These are phyloP conservation scores for Jamesozyma spencerorum DNA, from an alignment of 805 yeast species.

Conservation along the genomic window DNA sequence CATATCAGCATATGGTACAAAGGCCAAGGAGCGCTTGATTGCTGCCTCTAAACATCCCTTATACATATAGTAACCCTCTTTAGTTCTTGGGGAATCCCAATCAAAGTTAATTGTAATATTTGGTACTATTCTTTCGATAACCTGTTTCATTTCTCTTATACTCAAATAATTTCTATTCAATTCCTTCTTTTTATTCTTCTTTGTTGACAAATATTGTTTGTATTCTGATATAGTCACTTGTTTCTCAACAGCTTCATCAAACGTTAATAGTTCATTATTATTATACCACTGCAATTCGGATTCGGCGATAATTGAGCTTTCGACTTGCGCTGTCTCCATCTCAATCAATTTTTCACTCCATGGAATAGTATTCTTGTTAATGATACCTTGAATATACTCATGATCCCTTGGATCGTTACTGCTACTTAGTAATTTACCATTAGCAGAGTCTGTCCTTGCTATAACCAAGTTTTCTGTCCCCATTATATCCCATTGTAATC, in stretches of 20 bases:
- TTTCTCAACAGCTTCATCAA: conserved; percentile 40
- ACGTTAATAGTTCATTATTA: conserved; percentile 35
- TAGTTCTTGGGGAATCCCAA: conserved; percentile 53
- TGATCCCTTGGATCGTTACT: conserved; percentile 50
- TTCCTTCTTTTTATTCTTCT: conserved; percentile 8
- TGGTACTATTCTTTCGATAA: conserved; percentile 24
- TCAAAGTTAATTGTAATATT: conserved; percentile 37
- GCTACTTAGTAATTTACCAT: conserved; percentile 42
- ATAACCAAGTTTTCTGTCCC: conserved; percentile 47
- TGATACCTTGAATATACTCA: conserved; percentile 43
- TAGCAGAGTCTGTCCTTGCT: conserved; percentile 54
- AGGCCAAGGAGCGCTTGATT: conserved; percentile 42
- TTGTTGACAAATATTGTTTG: conserved; percentile 20
- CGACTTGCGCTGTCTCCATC: conserved; percentile 35
- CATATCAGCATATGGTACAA: conserved; percentile 51
- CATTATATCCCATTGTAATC: conserved; percentile 60
- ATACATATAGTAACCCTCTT: conserved; percentile 47
- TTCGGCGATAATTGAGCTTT: conserved; percentile 28
- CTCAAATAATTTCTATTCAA: conserved; percentile 23
- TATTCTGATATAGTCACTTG: conserved; percentile 16
- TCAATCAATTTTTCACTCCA: conserved; percentile 37
- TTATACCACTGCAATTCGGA: conserved; percentile 42
- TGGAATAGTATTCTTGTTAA: conserved; percentile 27
- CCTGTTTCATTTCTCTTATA: conserved; percentile 14
- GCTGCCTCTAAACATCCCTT: conserved; percentile 45